Conservation (phyloP, 140 eudicot species). For the Cichorium intybus region DNA sequence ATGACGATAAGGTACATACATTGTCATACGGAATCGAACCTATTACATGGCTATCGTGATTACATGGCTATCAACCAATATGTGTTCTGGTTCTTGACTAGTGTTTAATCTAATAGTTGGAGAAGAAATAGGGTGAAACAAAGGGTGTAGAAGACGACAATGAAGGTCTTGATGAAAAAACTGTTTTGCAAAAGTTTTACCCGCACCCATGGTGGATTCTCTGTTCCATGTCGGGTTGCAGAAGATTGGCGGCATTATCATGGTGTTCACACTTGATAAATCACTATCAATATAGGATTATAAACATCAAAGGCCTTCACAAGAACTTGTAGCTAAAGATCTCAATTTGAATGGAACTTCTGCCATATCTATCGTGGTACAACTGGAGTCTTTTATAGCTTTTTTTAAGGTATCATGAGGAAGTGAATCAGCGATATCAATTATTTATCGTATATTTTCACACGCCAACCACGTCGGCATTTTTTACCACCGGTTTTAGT, state of each 20-base stretch:
- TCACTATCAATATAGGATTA: conserved; percentile 48
- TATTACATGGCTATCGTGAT: no score
- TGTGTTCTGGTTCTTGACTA: background rate
- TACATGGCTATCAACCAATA: no score
- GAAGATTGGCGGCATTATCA: conserved; percentile 48
- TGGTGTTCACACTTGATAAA: background rate
- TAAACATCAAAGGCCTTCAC: conserved; percentile 78
- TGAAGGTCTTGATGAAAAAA: conserved; percentile 41
- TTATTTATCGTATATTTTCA: background rate
- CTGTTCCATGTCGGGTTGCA: conserved; percentile 97
- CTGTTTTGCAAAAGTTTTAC: conserved; percentile 97
- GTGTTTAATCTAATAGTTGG: conserved; percentile 39
- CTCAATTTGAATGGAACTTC: conserved; percentile 76
- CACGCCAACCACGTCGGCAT: conserved; percentile 88
- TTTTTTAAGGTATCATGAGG: no score
- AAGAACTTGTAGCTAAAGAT: conserved; percentile 81
- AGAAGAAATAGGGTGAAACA: conserved; percentile 43
- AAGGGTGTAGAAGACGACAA: conserved; percentile 57
- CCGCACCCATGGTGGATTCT: conserved; percentile 98
- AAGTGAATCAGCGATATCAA: no score
- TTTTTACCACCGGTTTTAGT: conserved; percentile 93
- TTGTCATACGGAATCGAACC: no score
- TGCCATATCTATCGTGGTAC: conserved; percentile 77
- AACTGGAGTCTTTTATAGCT: background rate
- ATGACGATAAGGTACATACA: no score